Conservation (phyloP, 78 protist genomes). For the Guillardia theta region DNA sequence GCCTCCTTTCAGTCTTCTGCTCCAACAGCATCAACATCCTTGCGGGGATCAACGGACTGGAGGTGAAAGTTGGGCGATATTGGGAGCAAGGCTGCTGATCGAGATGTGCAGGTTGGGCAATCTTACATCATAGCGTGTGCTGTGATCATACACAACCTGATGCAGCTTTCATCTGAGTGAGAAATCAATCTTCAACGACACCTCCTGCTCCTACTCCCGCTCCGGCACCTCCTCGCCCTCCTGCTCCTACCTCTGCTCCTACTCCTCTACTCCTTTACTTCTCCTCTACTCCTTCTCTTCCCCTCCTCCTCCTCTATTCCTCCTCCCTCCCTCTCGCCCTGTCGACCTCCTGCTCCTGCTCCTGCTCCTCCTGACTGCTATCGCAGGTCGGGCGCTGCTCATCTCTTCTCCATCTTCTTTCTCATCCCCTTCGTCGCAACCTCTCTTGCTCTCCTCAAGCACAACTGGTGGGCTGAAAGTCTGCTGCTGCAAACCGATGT, state of each 20-base stretch:
- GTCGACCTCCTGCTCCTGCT: not conserved
- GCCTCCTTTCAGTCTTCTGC: conserved; percentile 87
- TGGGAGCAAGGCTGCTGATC: not conserved
- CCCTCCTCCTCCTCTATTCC: not conserved
- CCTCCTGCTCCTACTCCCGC: not conserved
- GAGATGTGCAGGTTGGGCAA: conserved; percentile 82
- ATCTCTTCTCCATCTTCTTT: conserved; percentile 72
- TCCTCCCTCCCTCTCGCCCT: not conserved
- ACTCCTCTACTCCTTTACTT: not conserved
- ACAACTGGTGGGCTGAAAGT: conserved; percentile 71
- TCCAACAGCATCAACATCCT: conserved; percentile 94
- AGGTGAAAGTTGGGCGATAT: conserved; percentile 36
- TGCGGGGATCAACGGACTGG: conserved; percentile 94
- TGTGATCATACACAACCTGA: conserved; percentile 51
- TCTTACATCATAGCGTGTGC: conserved; percentile 65
- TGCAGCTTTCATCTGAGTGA: conserved; percentile 43
- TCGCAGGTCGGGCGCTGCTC: not conserved
- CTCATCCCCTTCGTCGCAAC: conserved; percentile 82
- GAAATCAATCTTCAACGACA: no score
- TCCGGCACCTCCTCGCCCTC: not conserved
- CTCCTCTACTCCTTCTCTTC: not conserved
- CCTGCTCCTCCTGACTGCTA: not conserved
- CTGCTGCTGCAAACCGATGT: not conserved
- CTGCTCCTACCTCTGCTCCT: not conserved
- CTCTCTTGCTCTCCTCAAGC: conserved; percentile 68